These are phyloP conservation scores for baker's yeast (Saccharomyces cerevisiae) DNA, from an alignment of 805 yeast species.

Conservation along the genomic window DNA sequence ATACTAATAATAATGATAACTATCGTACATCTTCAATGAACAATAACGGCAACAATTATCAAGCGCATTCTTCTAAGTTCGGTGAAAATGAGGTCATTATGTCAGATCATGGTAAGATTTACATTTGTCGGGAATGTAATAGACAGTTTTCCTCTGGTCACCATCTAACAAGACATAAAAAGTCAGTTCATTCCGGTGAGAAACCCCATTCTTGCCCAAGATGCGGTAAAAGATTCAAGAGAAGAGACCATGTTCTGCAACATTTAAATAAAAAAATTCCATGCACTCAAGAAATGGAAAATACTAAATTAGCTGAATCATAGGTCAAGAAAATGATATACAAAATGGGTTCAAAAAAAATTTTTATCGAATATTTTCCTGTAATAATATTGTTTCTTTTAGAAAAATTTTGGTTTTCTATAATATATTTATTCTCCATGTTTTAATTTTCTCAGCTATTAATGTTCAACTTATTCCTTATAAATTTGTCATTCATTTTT, in stretches of 20 bases:
- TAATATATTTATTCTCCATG: background rate
- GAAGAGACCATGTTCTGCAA: conserved; percentile 33
- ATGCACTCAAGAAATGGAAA: conserved; percentile 15
- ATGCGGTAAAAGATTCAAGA: conserved; percentile 32
- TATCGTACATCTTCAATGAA: conserved; percentile 5
- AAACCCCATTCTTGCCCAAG: conserved; percentile 33
- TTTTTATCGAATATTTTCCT: background rate
- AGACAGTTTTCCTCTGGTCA: conserved; percentile 33
- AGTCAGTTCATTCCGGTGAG: conserved; percentile 33
- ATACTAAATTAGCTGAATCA: background rate
- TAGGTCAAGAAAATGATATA: background rate
- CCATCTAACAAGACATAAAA: conserved; percentile 32
- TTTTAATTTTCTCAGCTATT: background rate
- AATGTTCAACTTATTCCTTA: background rate
- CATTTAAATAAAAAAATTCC: conserved; percentile 33
- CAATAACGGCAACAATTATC: background rate
- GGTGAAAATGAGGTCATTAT: conserved; percentile 24
- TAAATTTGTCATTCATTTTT: background rate
- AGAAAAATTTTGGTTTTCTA: conserved; percentile 1
- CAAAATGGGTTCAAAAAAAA: background rate
- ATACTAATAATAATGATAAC: background rate
- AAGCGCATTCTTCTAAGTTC: background rate
- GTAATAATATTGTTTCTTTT: background rate
- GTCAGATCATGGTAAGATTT: conserved; percentile 31
- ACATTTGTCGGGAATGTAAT: conserved; percentile 31